Percentiles rank a stretch among this genome's conserved stretches.
These are phyloP conservation scores for Acanthamoeba castellanii DNA, from an alignment of 208 protist genomes.

Conservation along the genomic window DNA sequence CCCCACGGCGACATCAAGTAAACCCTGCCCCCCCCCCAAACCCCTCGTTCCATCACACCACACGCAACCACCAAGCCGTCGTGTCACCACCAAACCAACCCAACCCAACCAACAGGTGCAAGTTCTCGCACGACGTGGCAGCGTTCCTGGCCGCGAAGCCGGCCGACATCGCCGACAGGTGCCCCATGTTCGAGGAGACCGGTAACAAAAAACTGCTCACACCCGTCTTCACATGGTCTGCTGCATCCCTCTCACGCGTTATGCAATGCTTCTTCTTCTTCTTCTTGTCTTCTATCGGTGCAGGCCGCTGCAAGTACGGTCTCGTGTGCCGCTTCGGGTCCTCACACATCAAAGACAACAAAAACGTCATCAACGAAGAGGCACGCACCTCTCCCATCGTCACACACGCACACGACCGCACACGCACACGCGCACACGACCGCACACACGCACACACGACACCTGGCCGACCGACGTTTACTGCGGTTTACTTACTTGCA, in stretches of 20 bases:
- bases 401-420: background rate
- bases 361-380: slow-evolving; percentile 31
- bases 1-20: slow-evolving; percentile 27
- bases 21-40: background rate
- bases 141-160: slow-evolving; percentile 38
- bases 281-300: background rate
- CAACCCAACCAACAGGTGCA: background rate
- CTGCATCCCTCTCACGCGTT: no score
- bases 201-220: background rate
- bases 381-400: background rate
- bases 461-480: background rate
- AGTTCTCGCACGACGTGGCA: slow-evolving; percentile 35
- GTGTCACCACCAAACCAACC: background rate
- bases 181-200: slow-evolving; percentile 30
- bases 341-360: slow-evolving; percentile 30
- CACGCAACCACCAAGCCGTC: background rate
- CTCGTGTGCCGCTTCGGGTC: slow-evolving; percentile 56
- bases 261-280: background rate
- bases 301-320: slow-evolving; percentile 26
- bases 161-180: slow-evolving; percentile 12
- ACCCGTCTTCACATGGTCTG: background rate
- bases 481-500: no score
- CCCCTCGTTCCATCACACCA: background rate
- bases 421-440: no score
- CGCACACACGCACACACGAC: background rate